Evolutionary conservation across 2,329 filamentous ascomycete species (phyloP).

Genomic region (Seiridium unicorne): DNA sequence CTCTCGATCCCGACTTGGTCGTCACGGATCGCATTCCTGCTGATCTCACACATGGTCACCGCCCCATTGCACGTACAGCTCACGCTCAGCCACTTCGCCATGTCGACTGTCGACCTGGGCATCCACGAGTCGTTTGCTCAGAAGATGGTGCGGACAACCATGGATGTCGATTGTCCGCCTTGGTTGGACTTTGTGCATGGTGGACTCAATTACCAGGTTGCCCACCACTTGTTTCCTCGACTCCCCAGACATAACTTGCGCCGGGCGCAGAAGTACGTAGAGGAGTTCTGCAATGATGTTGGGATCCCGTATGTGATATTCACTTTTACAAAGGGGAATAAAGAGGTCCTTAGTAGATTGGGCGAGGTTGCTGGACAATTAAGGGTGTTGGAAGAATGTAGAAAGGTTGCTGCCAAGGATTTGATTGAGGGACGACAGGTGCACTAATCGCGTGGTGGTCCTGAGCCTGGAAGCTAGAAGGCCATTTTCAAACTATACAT

Average conservation of each 20-base stretch:
- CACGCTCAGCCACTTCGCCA: conserved; percentile 90
- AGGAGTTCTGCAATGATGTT: conserved; percentile 79
- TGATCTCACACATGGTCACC: conserved; percentile 77
- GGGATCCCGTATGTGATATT: conserved; percentile 83
- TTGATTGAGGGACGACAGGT: neutral
- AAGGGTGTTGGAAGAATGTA: conserved; percentile 73
- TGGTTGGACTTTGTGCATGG: conserved; percentile 92
- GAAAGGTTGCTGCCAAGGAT: conserved; percentile 36
- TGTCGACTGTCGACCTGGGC: conserved; percentile 85
- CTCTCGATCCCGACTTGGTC: conserved; percentile 66
- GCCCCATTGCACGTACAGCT: conserved; percentile 86
- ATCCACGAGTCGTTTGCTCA: conserved; percentile 84
- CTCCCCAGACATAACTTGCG: conserved; percentile 84
- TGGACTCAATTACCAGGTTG: conserved; percentile 83
- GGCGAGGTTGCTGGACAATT: conserved; percentile 80
- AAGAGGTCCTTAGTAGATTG: conserved; percentile 72
- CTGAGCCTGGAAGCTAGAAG: too few species aligned
- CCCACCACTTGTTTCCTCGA: conserved; percentile 82
- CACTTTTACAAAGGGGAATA: conserved; percentile 81
- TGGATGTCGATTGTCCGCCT: conserved; percentile 85
- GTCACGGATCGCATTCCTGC: conserved; percentile 69
- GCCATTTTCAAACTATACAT: too few species aligned
- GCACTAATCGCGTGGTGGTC: conserved; percentile 8
- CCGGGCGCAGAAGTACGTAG: conserved; percentile 69
- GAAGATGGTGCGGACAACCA: conserved; percentile 87